Evolutionary conservation across 805 yeast genomes (phyloP).

Genomic region (Kazachstania kunashirensis): DNA sequence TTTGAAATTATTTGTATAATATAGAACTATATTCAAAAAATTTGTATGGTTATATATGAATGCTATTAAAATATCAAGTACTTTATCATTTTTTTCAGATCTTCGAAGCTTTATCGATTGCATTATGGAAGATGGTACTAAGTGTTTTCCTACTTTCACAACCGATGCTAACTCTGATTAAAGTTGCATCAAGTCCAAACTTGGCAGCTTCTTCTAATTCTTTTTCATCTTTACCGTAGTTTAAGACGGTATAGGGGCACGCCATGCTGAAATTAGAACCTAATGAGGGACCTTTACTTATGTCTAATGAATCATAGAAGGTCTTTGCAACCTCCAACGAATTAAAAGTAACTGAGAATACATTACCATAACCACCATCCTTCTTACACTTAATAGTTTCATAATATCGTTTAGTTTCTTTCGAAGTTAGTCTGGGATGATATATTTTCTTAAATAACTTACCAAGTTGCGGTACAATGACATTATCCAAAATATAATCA

Average conservation of each 20-base stretch:
- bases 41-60: no score
- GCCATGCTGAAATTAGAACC: slow-evolving; percentile 79
- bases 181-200: slow-evolving; percentile 73
- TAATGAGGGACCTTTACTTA: slow-evolving; percentile 72
- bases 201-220: slow-evolving; percentile 71
- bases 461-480: slow-evolving; percentile 37
- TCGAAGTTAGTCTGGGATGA: slow-evolving; percentile 51
- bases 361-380: slow-evolving; percentile 83
- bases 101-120: slow-evolving; percentile 39
- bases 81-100: no score
- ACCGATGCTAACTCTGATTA: slow-evolving; percentile 79
- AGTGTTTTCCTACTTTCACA: slow-evolving; percentile 62
- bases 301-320: slow-evolving; percentile 53
- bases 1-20: no score
- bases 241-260: slow-evolving; percentile 76
- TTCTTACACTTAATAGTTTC: slow-evolving; percentile 53
- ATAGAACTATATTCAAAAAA: no score
- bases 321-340: slow-evolving; percentile 52
- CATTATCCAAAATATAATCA: slow-evolving; percentile 38
- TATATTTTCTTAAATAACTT: slow-evolving; percentile 50
- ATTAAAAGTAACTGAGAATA: slow-evolving; percentile 63
- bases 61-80: no score
- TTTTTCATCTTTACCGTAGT: slow-evolving; percentile 42
- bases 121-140: slow-evolving; percentile 38
- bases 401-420: slow-evolving; percentile 50